phyloP scores from a whole-genome alignment of 306 rosid species.

The Pyrus communis region DNA sequence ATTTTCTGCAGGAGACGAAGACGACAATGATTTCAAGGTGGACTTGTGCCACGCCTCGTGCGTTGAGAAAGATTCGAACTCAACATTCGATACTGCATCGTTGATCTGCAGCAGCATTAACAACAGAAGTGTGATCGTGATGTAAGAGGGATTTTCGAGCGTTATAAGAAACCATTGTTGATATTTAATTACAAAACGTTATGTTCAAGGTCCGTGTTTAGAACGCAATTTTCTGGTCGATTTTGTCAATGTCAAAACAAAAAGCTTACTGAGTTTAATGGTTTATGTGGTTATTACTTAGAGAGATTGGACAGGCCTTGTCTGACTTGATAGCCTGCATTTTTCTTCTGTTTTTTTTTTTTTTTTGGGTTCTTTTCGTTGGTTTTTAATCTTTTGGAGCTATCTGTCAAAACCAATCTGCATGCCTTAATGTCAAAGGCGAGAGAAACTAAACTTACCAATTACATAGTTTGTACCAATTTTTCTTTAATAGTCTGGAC shows the following conservation, averaged over 20 bases:
- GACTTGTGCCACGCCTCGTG: constrained; percentile 17
- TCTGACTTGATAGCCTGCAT: neutral
- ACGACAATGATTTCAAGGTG: neutral
- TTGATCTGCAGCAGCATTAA: neutral
- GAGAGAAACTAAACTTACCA: too few relatives aligned
- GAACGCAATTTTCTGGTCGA: neutral
- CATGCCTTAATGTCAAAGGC: neutral
- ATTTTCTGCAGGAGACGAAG: neutral
- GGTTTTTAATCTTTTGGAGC: neutral
- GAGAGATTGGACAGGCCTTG: neutral
- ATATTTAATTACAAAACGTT: neutral
- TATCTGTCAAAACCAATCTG: neutral
- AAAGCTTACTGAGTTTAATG: neutral
- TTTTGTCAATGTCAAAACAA: neutral
- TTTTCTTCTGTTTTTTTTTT: neutral
- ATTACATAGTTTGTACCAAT: neutral
- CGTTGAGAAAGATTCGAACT: neutral
- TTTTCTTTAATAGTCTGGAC: too few relatives aligned
- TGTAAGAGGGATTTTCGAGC: neutral
- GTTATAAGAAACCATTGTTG: neutral
- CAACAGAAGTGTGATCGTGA: neutral
- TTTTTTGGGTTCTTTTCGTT: neutral
- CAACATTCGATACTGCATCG: neutral
- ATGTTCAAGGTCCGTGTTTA: neutral
- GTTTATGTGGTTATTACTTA: neutral